These are phyloP conservation scores for Naganishia vishniacii DNA, from an alignment of 768 basidiomycete genomes.

Conservation along the genomic window DNA sequence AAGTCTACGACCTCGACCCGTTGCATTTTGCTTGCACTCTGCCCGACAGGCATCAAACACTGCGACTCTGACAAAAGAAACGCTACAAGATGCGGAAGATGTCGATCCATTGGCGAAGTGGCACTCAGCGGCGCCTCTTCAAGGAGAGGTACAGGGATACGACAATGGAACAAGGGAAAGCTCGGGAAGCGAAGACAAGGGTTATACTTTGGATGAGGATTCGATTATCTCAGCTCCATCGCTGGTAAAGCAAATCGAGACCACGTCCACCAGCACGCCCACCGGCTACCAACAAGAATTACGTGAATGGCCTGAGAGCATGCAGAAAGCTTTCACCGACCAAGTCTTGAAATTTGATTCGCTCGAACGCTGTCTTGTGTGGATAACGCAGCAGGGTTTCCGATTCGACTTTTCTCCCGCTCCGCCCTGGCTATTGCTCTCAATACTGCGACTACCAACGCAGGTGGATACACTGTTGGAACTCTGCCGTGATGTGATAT, in stretches of 20 bases:
- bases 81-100: no score
- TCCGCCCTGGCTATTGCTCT: slow-evolving; percentile 3
- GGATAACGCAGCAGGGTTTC: slow-evolving; percentile 18
- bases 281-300: background rate
- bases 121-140: no score
- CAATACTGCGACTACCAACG: background rate
- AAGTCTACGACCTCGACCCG: slow-evolving; percentile 7
- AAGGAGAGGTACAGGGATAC: no score
- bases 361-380: slow-evolving; percentile 17
- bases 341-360: background rate
- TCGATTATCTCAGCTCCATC: no score
- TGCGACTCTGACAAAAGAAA: no score
- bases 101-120: no score
- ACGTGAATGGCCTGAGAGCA: background rate
- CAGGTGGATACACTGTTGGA: slow-evolving; percentile 12
- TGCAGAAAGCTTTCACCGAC: background rate
- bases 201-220: no score
- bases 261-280: background rate
- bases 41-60: background rate
- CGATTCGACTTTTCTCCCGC: slow-evolving; percentile 10
- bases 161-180: no score
- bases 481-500: background rate
- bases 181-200: no score
- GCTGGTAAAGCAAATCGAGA: background rate
- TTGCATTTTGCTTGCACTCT: background rate